phyloP scores from a whole-genome alignment of 345 rosid genomes.

The Gossypium rotundifolium region DNA sequence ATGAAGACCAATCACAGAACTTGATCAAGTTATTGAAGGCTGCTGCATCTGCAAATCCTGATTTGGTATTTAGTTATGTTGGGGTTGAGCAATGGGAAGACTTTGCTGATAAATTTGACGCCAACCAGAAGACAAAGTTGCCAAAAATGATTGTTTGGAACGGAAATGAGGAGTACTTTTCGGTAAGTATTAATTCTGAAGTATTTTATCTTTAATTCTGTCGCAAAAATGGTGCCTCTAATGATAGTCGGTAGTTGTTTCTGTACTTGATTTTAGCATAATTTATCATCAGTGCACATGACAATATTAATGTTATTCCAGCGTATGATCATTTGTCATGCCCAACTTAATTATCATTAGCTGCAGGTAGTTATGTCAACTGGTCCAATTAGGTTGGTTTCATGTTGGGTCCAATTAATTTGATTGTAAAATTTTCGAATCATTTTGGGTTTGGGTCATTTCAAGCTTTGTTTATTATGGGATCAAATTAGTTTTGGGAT shows the following conservation, averaged over 20 bases:
- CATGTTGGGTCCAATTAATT: too few relatives aligned
- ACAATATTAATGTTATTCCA: neutral
- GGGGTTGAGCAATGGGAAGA: slow-evolving; percentile 78
- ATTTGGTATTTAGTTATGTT: slow-evolving; percentile 76
- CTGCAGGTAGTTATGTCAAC: neutral
- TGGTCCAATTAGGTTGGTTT: neutral
- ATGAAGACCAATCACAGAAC: slow-evolving; percentile 49
- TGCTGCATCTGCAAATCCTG: slow-evolving; percentile 90
- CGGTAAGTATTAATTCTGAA: slow-evolving; percentile 37
- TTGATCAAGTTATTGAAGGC: slow-evolving; percentile 67
- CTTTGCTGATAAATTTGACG: slow-evolving; percentile 71
- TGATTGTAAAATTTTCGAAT: neutral
- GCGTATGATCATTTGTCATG: neutral
- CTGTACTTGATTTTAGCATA: slow-evolving; percentile 1
- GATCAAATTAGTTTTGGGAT: too few relatives aligned
- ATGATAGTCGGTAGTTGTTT: neutral
- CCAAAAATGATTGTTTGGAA: slow-evolving; percentile 89
- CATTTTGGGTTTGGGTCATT: neutral
- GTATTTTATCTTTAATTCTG: neutral
- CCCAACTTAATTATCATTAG: neutral
- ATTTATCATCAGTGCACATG: neutral
- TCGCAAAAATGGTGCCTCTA: neutral
- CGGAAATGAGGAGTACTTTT: slow-evolving; percentile 63
- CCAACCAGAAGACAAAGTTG: slow-evolving; percentile 42
- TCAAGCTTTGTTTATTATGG: too few relatives aligned